Evolutionary conservation across 257 asterid genomes (phyloP).

Genomic region (Fraxinus excelsior): DNA sequence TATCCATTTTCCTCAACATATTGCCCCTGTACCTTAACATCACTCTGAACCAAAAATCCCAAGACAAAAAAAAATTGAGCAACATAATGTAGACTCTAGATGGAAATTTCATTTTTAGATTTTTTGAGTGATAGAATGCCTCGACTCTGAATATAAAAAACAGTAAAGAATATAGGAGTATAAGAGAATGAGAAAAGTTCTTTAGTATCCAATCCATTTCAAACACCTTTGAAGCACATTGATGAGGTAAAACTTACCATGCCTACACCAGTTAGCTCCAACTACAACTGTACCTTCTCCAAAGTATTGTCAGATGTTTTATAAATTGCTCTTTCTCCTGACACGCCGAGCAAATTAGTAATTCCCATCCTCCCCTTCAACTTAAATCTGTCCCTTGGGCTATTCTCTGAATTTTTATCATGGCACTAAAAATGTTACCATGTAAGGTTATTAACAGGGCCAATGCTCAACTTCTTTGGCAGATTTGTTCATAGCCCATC

Average conservation of each 20-base stretch:
- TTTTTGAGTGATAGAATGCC: slow-evolving; percentile 9
- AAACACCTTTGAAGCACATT: neutral
- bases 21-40: slow-evolving; percentile 5
- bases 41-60: slow-evolving; percentile 10
- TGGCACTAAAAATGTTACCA: neutral
- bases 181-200: neutral
- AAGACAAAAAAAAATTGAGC: slow-evolving; percentile 9
- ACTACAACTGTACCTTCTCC: neutral
- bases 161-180: neutral
- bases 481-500: neutral
- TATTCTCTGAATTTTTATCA: neutral
- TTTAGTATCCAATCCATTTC: neutral
- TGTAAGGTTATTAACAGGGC: neutral
- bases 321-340: neutral
- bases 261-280: slow-evolving; percentile 2
- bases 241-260: neutral
- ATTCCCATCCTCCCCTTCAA: neutral
- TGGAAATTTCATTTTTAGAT: neutral
- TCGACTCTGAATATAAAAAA: neutral
- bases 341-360: neutral
- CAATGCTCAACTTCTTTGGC: neutral
- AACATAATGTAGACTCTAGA: neutral
- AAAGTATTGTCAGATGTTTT: neutral
- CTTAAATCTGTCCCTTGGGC: neutral
- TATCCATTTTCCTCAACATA: neutral